Evolutionary conservation across 108 stramenopile genomes (phyloP), one percentile per base, ranked within the genome.

Genomic region (Cyclotella kingstonii): DNA sequence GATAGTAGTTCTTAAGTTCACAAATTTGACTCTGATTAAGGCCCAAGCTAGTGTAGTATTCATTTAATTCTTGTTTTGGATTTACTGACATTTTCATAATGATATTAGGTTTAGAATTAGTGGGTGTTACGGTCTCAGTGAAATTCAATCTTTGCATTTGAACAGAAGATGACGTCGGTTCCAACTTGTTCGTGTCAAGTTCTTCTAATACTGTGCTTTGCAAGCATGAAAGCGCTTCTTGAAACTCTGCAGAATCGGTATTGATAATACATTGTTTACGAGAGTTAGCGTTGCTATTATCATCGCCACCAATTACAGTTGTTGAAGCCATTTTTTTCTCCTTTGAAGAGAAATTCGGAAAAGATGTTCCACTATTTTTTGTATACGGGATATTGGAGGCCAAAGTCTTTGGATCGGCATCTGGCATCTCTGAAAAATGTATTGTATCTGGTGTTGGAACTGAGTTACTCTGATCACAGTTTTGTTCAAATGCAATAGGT

Each of bases 31-130:
- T 25, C 9, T 22, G 30, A 9, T 31, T 7, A 14, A 49, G 30
- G 27, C 60, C 49, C 22, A 49, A 5, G 6, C 17, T 41, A 15
- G 28, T 63, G 49, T 63, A 63, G 36, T 21, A 27, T 39, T 63
- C 33, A n/a, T 63, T 22, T n/a, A 63, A 25, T 27, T 63, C 61
- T 21, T 47, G 47, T 26, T 17, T 49, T 17, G 61, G 61, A 34
- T 28, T 17, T 28, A n/a, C 15, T n/a, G 1, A 4, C 1, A 29
- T 9, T 26, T 10, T 1, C 30, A 8, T 2, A 30, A 29, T 27
- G 10, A 47, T 19, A 3, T 2, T 14, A 12, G 26, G 27, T 29
- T 21, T 26, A 42, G n/a, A 28, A 10, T 9, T 5, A 18, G 6
- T 21, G 19, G 23, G 18, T 25, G 2, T 6, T 2, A 1, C 19